Conservation (phyloP, 139 green algal genomes). For the Edaphochlamys debaryana region DNA sequence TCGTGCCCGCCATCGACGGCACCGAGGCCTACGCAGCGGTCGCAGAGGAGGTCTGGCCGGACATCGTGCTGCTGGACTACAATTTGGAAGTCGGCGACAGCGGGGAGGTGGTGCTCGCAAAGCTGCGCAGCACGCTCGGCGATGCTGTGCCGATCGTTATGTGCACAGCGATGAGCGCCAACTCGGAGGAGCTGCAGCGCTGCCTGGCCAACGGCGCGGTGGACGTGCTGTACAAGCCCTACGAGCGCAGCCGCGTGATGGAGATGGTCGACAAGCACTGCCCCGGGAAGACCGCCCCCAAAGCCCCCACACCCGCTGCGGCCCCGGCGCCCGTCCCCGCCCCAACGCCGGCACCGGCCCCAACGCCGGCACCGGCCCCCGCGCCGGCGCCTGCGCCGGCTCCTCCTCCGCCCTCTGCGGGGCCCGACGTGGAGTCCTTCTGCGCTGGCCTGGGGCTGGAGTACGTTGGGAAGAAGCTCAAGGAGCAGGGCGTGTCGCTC, state of each 20-base stretch:
- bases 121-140: conserved; percentile 39
- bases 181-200: conserved; percentile 35
- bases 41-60: conserved; percentile 38
- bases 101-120: conserved; percentile 40
- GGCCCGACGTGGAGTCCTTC: conserved; percentile 30
- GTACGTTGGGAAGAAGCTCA: conserved; percentile 53
- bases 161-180: conserved; percentile 58
- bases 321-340: not conserved
- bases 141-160: conserved; percentile 53
- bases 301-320: not conserved
- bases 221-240: conserved; percentile 57
- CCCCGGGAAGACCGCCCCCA: conserved; percentile 32
- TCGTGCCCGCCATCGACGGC: conserved; percentile 50
- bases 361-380: not conserved
- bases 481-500: conserved; percentile 36
- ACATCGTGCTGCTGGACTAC: conserved; percentile 62
- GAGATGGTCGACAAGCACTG: conserved; percentile 45
- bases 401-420: conserved; percentile 1
- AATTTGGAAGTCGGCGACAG: conserved; percentile 51
- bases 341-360: not conserved
- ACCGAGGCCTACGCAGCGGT: conserved; percentile 41
- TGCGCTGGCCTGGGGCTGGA: conserved; percentile 41
- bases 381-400: not conserved
- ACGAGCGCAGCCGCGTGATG: conserved; percentile 46
- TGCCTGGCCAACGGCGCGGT: conserved; percentile 41